Evolutionary conservation across 2,329 filamentous ascomycete species (phyloP).

Genomic region (Cercospora brassicicola): DNA sequence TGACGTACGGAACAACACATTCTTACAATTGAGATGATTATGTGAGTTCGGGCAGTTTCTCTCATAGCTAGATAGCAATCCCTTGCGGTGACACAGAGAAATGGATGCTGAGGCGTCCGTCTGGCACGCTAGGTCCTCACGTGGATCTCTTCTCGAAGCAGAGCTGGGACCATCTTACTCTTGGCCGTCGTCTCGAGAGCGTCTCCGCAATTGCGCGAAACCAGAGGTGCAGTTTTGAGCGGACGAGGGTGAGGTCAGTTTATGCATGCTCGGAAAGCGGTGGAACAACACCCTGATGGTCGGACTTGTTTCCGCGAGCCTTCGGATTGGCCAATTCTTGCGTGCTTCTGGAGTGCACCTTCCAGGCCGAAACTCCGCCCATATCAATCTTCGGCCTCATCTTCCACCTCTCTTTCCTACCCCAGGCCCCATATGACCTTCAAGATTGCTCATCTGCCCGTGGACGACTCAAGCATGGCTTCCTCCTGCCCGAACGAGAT

Average conservation of each 20-base stretch:
- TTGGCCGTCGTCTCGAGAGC: background rate
- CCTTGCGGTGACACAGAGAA: background rate
- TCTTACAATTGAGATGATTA: background rate
- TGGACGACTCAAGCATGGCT: background rate
- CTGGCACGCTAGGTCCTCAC: background rate
- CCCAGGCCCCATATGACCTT: background rate
- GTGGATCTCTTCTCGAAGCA: background rate
- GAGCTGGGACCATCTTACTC: background rate
- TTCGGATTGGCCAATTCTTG: background rate
- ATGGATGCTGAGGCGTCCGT: background rate
- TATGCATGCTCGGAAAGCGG: background rate
- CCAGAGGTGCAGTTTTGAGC: background rate
- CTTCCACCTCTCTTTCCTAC: background rate
- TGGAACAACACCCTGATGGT: background rate
- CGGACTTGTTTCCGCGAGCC: background rate
- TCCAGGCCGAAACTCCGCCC: background rate
- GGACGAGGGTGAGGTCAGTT: background rate
- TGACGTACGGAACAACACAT: background rate
- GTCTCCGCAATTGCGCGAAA: background rate
- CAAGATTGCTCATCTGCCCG: background rate
- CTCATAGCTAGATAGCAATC: background rate
- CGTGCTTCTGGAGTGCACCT: background rate
- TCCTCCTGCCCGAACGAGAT: conserved; percentile 14
- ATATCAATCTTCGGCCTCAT: background rate
- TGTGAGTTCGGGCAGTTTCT: background rate